A percentile compares a stretch with the other conserved stretches of the same genome.
Conservation (phyloP, 306 rosid genomes). For the Ammopiptanthus mongolicus region DNA sequence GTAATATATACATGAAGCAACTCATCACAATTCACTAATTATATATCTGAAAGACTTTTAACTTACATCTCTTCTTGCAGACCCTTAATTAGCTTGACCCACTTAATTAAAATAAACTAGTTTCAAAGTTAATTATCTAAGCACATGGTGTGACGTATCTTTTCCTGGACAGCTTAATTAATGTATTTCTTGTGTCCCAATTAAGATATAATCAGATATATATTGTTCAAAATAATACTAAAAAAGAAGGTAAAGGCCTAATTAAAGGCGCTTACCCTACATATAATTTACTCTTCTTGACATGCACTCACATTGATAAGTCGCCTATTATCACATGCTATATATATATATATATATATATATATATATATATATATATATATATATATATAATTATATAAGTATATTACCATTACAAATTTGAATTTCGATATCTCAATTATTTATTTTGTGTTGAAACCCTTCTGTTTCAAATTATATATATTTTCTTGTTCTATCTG, state of each 20-base stretch:
- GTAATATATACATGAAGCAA: conserved; percentile 14
- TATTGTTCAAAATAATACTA: conserved; percentile 25
- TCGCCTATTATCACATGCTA: conserved; percentile 36
- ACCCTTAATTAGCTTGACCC: conserved; percentile 30
- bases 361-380: too few relatives aligned
- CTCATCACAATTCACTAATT: conserved; percentile 31
- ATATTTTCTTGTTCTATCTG: not conserved
- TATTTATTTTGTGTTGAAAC: conserved; percentile 4
- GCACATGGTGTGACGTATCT: conserved; percentile 66
- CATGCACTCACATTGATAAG: conserved; percentile 40
- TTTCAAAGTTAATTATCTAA: conserved; percentile 24
- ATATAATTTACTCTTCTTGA: conserved; percentile 45
- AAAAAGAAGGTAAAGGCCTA: conserved; percentile 32
- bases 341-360: too few relatives aligned
- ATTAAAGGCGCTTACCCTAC: conserved; percentile 48
- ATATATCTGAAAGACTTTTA: conserved; percentile 19
- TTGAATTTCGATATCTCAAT: not conserved
- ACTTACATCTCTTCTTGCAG: conserved; percentile 16
- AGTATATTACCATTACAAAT: conserved; percentile 16
- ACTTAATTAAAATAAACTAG: conserved; percentile 22
- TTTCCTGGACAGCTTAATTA: conserved; percentile 36
- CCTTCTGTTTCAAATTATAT: conserved; percentile 12
- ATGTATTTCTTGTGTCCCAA: conserved; percentile 17
- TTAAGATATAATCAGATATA: too few relatives aligned
- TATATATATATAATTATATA: too few relatives aligned